Evolutionary conservation across 768 basidiomycete species (phyloP).

Genomic region (Tylopilus cervinicoccineus): DNA sequence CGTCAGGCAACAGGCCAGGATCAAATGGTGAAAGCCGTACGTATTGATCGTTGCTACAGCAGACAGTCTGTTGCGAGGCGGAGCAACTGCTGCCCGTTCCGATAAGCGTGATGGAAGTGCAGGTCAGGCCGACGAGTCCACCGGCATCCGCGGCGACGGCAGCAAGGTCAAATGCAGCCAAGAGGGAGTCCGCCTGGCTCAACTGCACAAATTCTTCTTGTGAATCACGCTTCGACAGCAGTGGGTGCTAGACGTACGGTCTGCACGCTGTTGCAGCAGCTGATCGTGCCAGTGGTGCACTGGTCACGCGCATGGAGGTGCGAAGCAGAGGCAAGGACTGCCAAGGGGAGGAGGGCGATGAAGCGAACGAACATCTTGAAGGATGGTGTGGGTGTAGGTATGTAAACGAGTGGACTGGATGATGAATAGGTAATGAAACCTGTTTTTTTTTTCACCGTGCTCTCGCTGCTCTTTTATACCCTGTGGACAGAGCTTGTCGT

Average conservation of each 20-base stretch:
- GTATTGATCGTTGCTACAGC: constrained; percentile 9
- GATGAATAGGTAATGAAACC: not conserved
- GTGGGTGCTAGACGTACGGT: not conserved
- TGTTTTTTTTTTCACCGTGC: not conserved
- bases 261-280: constrained; percentile 12
- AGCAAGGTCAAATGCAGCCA: not conserved
- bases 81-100: constrained; percentile 4
- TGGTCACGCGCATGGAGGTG: constrained; percentile 6
- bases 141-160: not conserved
- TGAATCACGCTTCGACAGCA: not conserved
- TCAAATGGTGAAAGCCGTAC: not conserved
- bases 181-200: not conserved
- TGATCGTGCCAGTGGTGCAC: constrained; percentile 8
- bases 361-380: constrained; percentile 13
- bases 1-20: not conserved
- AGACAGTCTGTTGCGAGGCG: constrained; percentile 1
- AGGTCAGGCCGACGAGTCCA: constrained; percentile 8
- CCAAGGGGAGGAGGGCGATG: constrained; percentile 14
- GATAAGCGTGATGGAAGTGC: constrained; percentile 3
- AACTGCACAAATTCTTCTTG: not conserved
- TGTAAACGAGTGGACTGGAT: constrained; percentile 1
- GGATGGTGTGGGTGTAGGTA: not conserved
- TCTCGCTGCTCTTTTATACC: not conserved
- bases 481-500: not conserved
- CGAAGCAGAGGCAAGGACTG: constrained; percentile 10